Conservation (phyloP, 345 rosid genomes). For the Euphorbia tirucalli region DNA sequence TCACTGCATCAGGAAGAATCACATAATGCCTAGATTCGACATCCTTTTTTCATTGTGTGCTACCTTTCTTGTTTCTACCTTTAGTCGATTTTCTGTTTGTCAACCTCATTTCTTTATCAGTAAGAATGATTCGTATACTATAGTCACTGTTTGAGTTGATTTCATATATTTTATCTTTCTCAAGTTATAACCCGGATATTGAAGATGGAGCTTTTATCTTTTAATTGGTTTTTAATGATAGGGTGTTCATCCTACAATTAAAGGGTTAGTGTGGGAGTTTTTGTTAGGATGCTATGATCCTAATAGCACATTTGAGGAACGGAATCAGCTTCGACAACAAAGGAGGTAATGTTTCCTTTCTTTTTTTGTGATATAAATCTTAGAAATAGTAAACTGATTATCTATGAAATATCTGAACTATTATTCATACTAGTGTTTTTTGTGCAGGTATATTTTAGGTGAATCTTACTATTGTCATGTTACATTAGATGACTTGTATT, state of each 20-base stretch:
- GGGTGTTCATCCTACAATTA: conserved; percentile 97
- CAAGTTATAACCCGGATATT: background rate
- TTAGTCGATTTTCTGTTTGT: background rate
- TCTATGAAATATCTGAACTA: background rate
- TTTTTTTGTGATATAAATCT: too few species aligned
- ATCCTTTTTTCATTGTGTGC: background rate
- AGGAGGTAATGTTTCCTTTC: conserved; percentile 56
- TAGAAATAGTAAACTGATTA: background rate
- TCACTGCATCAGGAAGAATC: background rate
- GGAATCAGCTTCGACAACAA: conserved; percentile 53
- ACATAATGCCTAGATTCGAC: background rate
- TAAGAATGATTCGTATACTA: background rate
- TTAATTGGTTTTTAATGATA: conserved; percentile 35
- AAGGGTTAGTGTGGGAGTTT: conserved; percentile 92
- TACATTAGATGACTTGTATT: background rate
- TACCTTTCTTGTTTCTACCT: background rate
- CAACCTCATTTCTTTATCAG: background rate
- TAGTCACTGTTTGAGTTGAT: conserved; percentile 5
- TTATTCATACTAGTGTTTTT: background rate
- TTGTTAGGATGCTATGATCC: conserved; percentile 94
- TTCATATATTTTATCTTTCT: background rate
- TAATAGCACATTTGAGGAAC: conserved; percentile 72
- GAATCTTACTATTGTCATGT: background rate
- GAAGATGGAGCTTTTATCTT: background rate
- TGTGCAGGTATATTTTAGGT: background rate